Percentiles rank a stretch among this genome's conserved stretches.
Conservation (phyloP, 805 yeast species). For the Schwanniomyces polymorphus region DNA sequence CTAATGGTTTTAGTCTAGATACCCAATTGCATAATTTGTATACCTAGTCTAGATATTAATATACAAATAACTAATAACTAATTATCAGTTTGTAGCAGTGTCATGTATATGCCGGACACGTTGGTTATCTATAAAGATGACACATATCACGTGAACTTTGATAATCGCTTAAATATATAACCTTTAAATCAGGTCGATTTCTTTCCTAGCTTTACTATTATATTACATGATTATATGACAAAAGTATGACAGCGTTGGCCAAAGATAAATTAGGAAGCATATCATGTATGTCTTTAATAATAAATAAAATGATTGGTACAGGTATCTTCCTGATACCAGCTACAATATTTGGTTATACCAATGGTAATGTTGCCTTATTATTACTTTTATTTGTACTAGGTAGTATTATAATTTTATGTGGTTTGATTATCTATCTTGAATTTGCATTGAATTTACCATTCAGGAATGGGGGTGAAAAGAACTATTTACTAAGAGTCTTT, state of each 20-base stretch:
- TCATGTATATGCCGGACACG: too few relatives aligned
- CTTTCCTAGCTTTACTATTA: too few relatives aligned
- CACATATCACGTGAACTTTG: slow-evolving; percentile 1
- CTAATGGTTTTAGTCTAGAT: neutral
- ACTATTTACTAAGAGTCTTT: slow-evolving; percentile 37
- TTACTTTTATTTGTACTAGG: slow-evolving; percentile 34
- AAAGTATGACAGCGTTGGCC: too few relatives aligned
- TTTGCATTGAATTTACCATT: slow-evolving; percentile 42
- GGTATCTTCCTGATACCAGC: slow-evolving; percentile 44
- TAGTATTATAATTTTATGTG: slow-evolving; percentile 37
- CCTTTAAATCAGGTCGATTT: too few relatives aligned
- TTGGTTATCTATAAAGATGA: neutral
- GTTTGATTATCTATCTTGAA: slow-evolving; percentile 41
- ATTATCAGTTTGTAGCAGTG: too few relatives aligned
- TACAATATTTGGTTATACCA: slow-evolving; percentile 36
- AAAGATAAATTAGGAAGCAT: slow-evolving; percentile 14
- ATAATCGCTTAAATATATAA: neutral
- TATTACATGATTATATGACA: too few relatives aligned
- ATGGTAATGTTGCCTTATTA: slow-evolving; percentile 38
- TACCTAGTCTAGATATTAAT: too few relatives aligned
- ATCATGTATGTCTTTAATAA: slow-evolving; percentile 39
- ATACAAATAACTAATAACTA: too few relatives aligned
- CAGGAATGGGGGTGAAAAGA: slow-evolving; percentile 43
- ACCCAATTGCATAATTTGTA: neutral
- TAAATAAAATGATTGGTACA: slow-evolving; percentile 45